A percentile compares a stretch with the other conserved stretches of the same genome.
phyloP scores from a whole-genome alignment of 2,329 filamentous ascomycete genomes.

The Aspergillus sp. region DNA sequence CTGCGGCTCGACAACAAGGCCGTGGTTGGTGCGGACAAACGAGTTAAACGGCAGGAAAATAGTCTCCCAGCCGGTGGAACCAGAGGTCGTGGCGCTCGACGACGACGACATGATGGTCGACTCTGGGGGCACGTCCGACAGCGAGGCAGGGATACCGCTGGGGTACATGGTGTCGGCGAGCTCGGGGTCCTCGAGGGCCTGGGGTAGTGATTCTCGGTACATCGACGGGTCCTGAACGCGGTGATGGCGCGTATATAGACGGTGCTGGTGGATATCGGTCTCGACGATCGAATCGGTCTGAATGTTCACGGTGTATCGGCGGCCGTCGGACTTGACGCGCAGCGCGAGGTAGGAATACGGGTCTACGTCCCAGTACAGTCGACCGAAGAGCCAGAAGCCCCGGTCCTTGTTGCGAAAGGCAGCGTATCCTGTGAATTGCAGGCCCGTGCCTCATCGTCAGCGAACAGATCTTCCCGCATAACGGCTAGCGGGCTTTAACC shows the following conservation, averaged over 20 bases:
- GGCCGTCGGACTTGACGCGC: conserved; percentile 83
- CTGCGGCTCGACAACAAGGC: conserved; percentile 89
- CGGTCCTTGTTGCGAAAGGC: conserved; percentile 84
- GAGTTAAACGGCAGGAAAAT: conserved; percentile 87
- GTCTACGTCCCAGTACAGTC: conserved; percentile 83
- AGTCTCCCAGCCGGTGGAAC: conserved; percentile 89
- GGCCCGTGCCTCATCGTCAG: neutral
- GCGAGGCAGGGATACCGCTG: conserved; percentile 31
- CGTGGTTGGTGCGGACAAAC: conserved; percentile 93
- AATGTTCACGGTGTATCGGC: conserved; percentile 91
- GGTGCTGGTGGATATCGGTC: conserved; percentile 94
- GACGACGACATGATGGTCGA: conserved; percentile 35
- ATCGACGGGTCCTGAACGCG: conserved; percentile 23
- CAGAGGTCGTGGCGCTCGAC: conserved; percentile 51
- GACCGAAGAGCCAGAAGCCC: conserved; percentile 78
- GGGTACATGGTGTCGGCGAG: conserved; percentile 26
- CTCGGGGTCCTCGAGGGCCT: conserved; percentile 23
- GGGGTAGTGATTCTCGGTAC: conserved; percentile 15
- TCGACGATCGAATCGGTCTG: conserved; percentile 93
- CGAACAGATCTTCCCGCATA: neutral
- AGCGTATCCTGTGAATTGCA: conserved; percentile 69
- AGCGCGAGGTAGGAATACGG: conserved; percentile 84
- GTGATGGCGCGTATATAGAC: conserved; percentile 61
- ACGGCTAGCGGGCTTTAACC: neutral
- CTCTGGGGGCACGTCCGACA: conserved; percentile 39